These are phyloP conservation scores for Penicillium sp. DNA, from an alignment of 2,329 filamentous ascomycete genomes.

Conservation along the genomic window DNA sequence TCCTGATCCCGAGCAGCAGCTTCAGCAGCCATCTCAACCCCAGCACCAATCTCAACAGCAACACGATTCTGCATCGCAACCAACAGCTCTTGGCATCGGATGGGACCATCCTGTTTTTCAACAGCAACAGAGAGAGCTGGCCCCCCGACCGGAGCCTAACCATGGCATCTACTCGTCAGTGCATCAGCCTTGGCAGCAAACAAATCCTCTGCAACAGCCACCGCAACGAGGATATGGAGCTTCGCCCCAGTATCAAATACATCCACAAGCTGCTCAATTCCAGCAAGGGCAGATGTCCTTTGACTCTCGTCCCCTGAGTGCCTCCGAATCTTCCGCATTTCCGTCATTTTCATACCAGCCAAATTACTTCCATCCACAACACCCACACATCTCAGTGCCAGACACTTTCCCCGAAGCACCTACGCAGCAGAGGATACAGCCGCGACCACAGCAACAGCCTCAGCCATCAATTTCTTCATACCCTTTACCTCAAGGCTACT, in stretches of 20 bases:
- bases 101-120: constrained; percentile 43
- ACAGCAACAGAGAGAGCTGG: constrained; percentile 29
- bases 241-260: constrained; percentile 30
- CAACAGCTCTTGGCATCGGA: constrained; percentile 33
- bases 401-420: constrained; percentile 31
- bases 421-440: constrained; percentile 17
- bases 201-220: constrained; percentile 32
- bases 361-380: constrained; percentile 32
- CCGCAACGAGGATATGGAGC: constrained; percentile 31
- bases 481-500: constrained; percentile 28
- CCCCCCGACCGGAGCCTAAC: constrained; percentile 27
- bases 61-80: constrained; percentile 22
- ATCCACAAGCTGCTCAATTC: constrained; percentile 31
- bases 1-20: constrained; percentile 26
- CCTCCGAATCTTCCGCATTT: constrained; percentile 35
- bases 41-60: constrained; percentile 25
- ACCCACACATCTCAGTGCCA: constrained; percentile 27
- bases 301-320: constrained; percentile 30
- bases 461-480: constrained; percentile 29
- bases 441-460: constrained; percentile 21
- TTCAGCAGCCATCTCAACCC: constrained; percentile 29
- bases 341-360: constrained; percentile 34
- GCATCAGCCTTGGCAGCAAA: constrained; percentile 36
- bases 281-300: constrained; percentile 34
- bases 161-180: constrained; percentile 36